phyloP scores from a whole-genome alignment of 2,329 filamentous ascomycete species.

The Arthrinium phaeospermum region DNA sequence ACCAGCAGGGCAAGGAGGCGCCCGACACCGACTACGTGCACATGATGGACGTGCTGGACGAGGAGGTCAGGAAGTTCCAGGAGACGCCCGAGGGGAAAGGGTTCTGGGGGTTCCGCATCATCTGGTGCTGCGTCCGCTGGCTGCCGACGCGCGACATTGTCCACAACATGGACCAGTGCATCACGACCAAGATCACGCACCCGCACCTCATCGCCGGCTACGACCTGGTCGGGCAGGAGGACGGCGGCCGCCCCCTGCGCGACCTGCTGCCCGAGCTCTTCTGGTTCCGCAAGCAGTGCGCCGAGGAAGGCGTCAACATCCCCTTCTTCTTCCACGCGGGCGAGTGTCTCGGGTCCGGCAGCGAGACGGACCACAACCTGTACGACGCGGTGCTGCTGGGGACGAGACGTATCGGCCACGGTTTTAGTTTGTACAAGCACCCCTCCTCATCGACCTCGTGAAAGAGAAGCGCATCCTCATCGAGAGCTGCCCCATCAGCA shows the following conservation, averaged over 20 bases:
- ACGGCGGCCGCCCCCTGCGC: constrained; percentile 74
- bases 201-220: constrained; percentile 85
- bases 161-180: constrained; percentile 86
- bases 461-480: constrained; percentile 87
- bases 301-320: constrained; percentile 76
- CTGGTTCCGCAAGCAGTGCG: constrained; percentile 90
- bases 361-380: constrained; percentile 77
- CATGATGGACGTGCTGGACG: constrained; percentile 75
- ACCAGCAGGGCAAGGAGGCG: constrained; percentile 65
- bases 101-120: constrained; percentile 86
- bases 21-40: constrained; percentile 71
- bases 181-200: constrained; percentile 78
- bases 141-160: constrained; percentile 70
- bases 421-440: constrained; percentile 88
- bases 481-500: constrained; percentile 90
- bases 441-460: constrained; percentile 88
- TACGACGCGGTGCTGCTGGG: constrained; percentile 77
- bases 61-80: constrained; percentile 81
- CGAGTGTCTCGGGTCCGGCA: constrained; percentile 82
- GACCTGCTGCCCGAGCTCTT: constrained; percentile 85
- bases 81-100: constrained; percentile 69
- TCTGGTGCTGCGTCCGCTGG: constrained; percentile 79
- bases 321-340: constrained; percentile 97
- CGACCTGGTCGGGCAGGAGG: constrained; percentile 89
- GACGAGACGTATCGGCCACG: constrained; percentile 84